Base-by-base conservation (phyloP, 192 early-diverging fungal species). In the Radiomyces spectabilis region DNA sequence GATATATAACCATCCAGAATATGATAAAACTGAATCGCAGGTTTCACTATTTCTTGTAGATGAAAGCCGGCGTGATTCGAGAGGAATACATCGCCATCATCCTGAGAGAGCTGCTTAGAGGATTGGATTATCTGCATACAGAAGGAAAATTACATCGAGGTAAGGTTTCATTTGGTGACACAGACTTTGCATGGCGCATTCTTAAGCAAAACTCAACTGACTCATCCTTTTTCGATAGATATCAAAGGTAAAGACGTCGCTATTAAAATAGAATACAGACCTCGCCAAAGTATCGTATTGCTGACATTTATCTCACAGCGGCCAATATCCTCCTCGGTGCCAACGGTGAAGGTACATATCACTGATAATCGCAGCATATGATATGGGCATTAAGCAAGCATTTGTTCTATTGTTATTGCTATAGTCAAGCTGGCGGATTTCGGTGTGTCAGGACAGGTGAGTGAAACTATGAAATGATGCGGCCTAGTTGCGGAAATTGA, bases 371-470 rank as follows among this genome's bases (percentile, higher is more conserved):
- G 13, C 13, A 5, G 6, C 6, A 13, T 35, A 35, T 35, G 5
- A 35, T 35, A 35, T 35, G 6, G 13, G 5, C 13, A 13, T 8
- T 35, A 35, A 5, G 5, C 33, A 35, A 5, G 6, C 13, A 35
- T 35, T 35, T 13, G 5, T 35, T 35, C 42, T 13, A 10, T 35
- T 16, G n/a, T n/a, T n/a, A n/a, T n/a, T n/a, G n/a, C n/a, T 27
- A 32, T 51, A 65, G 84, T 98, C 41, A 98, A 97, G 68, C 76
- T 98, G 47, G 94, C 93, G 2, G 95, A 98, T 75, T 98, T 98
- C 80, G 95, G 95, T 8, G 95, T 98, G n/a, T 89, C 91, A 22
- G 92, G 93, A 24, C 94, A 97, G 71, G 73, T 90, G 57, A 68
- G 68, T n/a, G n/a, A n/a, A n/a, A n/a, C n/a, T n/a, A n/a, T n/a